Percentiles rank a stretch among this genome's conserved stretches.
phyloP scores from a whole-genome alignment of 768 basidiomycete genomes.

The Pulveroboletus sp. region DNA sequence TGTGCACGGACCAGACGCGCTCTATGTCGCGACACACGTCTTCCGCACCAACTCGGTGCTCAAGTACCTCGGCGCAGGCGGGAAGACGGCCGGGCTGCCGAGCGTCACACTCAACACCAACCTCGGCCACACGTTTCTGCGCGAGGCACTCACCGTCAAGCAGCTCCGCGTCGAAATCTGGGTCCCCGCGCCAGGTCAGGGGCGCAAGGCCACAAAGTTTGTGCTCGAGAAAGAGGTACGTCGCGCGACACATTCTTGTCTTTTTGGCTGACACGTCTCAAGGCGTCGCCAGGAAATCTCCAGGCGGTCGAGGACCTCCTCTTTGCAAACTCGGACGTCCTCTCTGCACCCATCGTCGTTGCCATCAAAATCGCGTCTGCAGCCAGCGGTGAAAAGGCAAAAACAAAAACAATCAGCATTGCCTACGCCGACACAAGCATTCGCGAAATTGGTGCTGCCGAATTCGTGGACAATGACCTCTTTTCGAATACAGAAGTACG shows the following conservation, averaged over 20 bases:
- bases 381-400: slow-evolving; percentile 51
- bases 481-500: slow-evolving; percentile 93
- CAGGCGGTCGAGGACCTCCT: slow-evolving; percentile 79
- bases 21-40: slow-evolving; percentile 80
- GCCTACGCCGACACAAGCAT: slow-evolving; percentile 91
- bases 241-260: not conserved
- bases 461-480: slow-evolving; percentile 92
- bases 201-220: slow-evolving; percentile 76
- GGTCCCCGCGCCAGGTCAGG: slow-evolving; percentile 66
- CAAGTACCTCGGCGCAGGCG: slow-evolving; percentile 79
- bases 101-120: slow-evolving; percentile 74
- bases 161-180: slow-evolving; percentile 95
- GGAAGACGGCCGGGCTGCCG: slow-evolving; percentile 59
- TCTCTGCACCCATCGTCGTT: slow-evolving; percentile 85
- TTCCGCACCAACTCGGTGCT: slow-evolving; percentile 90
- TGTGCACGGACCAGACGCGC: slow-evolving; percentile 86
- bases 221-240: slow-evolving; percentile 76
- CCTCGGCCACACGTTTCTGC: slow-evolving; percentile 76
- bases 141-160: slow-evolving; percentile 86
- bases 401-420: slow-evolving; percentile 72
- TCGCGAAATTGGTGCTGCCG: slow-evolving; percentile 82
- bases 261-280: slow-evolving; percentile 23
- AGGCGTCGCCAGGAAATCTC: slow-evolving; percentile 76
- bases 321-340: slow-evolving; percentile 77
- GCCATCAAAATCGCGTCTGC: slow-evolving; percentile 74